Conservation (phyloP, 2,329 filamentous ascomycete species). For the Chrysosporium keratinophilum region DNA sequence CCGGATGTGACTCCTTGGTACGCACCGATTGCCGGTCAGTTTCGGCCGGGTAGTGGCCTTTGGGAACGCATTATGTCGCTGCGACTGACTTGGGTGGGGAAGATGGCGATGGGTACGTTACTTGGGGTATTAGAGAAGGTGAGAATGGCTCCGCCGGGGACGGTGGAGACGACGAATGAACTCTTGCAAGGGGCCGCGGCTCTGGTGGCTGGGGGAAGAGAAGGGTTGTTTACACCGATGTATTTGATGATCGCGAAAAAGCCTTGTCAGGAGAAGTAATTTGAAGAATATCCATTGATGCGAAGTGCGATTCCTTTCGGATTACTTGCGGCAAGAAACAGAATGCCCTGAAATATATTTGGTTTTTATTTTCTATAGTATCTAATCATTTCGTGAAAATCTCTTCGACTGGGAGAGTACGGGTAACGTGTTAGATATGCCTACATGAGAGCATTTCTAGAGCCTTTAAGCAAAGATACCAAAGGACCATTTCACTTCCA, state of each 20-base stretch:
- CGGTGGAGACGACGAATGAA: slow-evolving; percentile 13
- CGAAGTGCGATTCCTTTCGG: no score
- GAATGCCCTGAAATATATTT: no score
- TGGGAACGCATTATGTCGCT: slow-evolving; percentile 16
- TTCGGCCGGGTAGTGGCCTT: slow-evolving; percentile 10
- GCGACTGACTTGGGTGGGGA: not conserved
- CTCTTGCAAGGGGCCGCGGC: slow-evolving; percentile 16
- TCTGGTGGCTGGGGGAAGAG: slow-evolving; percentile 13
- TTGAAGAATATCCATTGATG: no score
- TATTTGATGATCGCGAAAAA: slow-evolving; percentile 21
- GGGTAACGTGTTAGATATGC: no score
- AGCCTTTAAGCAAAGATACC: no score
- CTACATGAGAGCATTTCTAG: no score
- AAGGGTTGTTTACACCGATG: slow-evolving; percentile 18
- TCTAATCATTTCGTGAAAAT: no score
- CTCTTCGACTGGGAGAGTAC: no score
- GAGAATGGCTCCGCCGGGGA: slow-evolving; percentile 15
- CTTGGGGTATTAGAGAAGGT: slow-evolving; percentile 16
- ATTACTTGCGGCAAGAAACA: no score
- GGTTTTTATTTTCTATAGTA: no score
- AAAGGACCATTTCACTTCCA: no score
- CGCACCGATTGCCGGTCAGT: slow-evolving; percentile 18
- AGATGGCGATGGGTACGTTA: slow-evolving; percentile 10
- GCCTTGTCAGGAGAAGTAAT: not conserved
- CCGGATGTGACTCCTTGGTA: slow-evolving; percentile 20